Conservation (phyloP, 345 rosid species). For the Brassica rapa region DNA sequence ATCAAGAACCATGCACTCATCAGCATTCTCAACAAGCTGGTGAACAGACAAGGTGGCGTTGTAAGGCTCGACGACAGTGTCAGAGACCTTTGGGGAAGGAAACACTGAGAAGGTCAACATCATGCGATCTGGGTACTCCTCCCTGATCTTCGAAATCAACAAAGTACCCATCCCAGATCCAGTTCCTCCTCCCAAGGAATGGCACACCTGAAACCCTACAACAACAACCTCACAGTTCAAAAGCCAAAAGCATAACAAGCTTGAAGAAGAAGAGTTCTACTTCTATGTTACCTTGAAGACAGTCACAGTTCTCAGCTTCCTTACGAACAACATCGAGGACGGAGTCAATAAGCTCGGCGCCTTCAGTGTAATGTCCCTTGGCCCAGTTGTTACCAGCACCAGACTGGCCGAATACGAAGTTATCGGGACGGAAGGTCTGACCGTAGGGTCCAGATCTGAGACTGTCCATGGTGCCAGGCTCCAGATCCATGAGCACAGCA, state of each 20-base stretch:
- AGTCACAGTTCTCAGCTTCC: constrained; percentile 6
- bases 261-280: neutral
- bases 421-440: neutral
- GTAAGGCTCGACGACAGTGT: constrained; percentile 12
- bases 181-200: constrained; percentile 18
- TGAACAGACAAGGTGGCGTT: constrained; percentile 2
- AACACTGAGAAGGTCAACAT: constrained; percentile 3
- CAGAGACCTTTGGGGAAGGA: constrained; percentile 9
- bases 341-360: neutral
- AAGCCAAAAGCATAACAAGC: neutral
- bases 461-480: constrained; percentile 11
- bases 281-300: neutral
- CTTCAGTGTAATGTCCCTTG: neutral
- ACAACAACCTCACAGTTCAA: neutral
- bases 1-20: constrained; percentile 15
- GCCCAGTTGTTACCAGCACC: constrained; percentile 16
- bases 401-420: constrained; percentile 4
- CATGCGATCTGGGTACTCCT: neutral
- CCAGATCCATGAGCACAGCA: neutral
- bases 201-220: constrained; percentile 3
- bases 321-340: constrained; percentile 8
- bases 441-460: constrained; percentile 9
- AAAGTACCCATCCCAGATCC: constrained; percentile 4
- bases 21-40: constrained; percentile 15
- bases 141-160: constrained; percentile 6